These are phyloP conservation scores for Pyracantha coccinea DNA, from an alignment of 331 rosid genomes.

Conservation along the genomic window DNA sequence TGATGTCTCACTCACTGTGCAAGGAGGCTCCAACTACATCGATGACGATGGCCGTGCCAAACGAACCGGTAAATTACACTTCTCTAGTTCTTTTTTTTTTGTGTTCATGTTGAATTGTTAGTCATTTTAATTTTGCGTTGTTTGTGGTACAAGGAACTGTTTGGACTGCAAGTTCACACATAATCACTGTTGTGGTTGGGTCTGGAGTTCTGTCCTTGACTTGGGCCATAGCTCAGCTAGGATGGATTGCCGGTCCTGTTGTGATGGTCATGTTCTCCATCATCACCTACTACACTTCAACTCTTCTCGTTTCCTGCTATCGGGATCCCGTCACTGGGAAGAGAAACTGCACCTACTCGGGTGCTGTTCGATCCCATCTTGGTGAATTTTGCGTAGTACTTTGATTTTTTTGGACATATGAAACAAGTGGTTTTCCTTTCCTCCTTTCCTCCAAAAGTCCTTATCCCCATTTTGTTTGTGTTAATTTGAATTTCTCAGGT, in stretches of 20 bases:
- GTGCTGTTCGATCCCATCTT: conserved; percentile 43
- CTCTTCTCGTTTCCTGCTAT: conserved; percentile 53
- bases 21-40: conserved; percentile 32
- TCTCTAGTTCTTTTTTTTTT: neutral
- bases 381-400: conserved; percentile 22
- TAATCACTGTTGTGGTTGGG: conserved; percentile 79
- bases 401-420: neutral
- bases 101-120: neutral
- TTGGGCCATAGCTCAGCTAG: conserved; percentile 84
- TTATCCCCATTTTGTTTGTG: neutral
- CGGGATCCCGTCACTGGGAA: conserved; percentile 52
- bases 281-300: conserved; percentile 58
- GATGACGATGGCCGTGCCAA: conserved; percentile 72
- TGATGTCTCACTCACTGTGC: conserved; percentile 28
- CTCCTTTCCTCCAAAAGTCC: neutral
- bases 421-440: neutral
- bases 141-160: conserved; percentile 26
- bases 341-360: conserved; percentile 70
- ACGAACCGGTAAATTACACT: conserved; percentile 42
- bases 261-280: conserved; percentile 48
- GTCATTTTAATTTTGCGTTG: neutral
- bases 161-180: conserved; percentile 74
- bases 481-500: conserved; percentile 21
- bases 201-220: conserved; percentile 79
- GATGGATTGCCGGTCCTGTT: conserved; percentile 72